Evolutionary conservation across 73 alveolate genomes (phyloP).

Genomic region (Paramecium caudatum): DNA sequence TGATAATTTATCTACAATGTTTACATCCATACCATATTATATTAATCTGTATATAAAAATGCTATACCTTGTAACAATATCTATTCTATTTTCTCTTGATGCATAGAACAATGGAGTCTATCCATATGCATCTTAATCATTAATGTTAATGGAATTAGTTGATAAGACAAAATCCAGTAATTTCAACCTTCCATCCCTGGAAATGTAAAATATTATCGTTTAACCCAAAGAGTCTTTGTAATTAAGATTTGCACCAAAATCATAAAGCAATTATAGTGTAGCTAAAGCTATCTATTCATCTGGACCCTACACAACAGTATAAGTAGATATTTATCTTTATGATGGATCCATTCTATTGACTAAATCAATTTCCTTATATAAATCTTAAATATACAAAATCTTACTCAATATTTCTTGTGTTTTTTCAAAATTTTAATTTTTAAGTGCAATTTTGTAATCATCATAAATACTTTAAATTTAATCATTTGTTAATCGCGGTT

Average conservation of each 20-base stretch:
- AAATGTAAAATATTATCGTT: slow-evolving; percentile 68
- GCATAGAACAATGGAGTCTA: slow-evolving; percentile 91
- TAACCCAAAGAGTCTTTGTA: slow-evolving; percentile 67
- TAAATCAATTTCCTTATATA: slow-evolving; percentile 44
- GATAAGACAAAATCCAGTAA: slow-evolving; percentile 44
- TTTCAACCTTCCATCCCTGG: slow-evolving; percentile 75
- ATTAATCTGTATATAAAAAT: slow-evolving; percentile 66
- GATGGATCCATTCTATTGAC: slow-evolving; percentile 69
- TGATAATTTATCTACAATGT: slow-evolving; percentile 85
- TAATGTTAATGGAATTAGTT: slow-evolving; percentile 11
- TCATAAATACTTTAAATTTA: slow-evolving; percentile 19
- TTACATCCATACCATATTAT: slow-evolving; percentile 85
- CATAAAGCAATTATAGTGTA: slow-evolving; percentile 60
- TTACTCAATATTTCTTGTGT: not conserved
- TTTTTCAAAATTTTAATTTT: slow-evolving; percentile 9
- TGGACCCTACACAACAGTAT: slow-evolving; percentile 59
- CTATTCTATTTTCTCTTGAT: slow-evolving; percentile 86
- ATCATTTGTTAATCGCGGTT: slow-evolving; percentile 6
- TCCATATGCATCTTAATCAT: slow-evolving; percentile 69
- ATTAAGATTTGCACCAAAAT: slow-evolving; percentile 70
- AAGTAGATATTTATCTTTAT: slow-evolving; percentile 70
- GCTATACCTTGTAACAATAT: slow-evolving; percentile 68
- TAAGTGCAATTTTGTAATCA: slow-evolving; percentile 49
- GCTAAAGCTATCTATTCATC: slow-evolving; percentile 53
- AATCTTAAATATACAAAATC: not conserved